phyloP scores from a whole-genome alignment of 2,329 filamentous ascomycete species.

The Fonsecaea monophora region DNA sequence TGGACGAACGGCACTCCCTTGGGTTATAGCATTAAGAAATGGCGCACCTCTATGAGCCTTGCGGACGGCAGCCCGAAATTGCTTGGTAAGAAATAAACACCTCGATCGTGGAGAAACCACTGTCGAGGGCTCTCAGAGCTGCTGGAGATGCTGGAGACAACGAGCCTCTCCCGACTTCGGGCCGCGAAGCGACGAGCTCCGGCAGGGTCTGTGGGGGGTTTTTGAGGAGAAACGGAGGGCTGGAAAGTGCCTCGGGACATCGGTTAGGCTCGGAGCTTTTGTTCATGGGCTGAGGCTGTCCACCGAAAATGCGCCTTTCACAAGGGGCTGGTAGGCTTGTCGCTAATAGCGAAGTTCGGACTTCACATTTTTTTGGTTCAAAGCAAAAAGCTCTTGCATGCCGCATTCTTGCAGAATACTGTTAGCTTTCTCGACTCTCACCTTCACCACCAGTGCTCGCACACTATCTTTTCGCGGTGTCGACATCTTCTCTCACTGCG shows the following conservation, averaged over 20 bases:
- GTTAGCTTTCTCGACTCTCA: neutral
- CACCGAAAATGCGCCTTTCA: conserved; percentile 21
- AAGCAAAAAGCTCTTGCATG: conserved; percentile 3
- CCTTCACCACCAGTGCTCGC: neutral
- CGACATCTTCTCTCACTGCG: neutral
- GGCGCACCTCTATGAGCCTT: neutral
- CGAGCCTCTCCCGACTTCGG: conserved; percentile 18
- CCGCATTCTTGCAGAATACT: neutral
- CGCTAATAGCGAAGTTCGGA: conserved; percentile 1
- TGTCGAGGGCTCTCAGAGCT: neutral
- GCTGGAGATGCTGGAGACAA: neutral
- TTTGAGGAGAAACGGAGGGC: conserved; percentile 2
- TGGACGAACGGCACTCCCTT: neutral
- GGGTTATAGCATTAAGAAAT: conserved; percentile 11
- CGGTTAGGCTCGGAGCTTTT: conserved; percentile 14
- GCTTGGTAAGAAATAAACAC: conserved; percentile 22
- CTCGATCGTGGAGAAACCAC: neutral
- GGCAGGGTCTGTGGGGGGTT: neutral
- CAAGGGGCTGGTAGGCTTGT: neutral
- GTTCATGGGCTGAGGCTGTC: conserved; percentile 1
- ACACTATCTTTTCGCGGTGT: neutral
- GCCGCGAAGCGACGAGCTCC: conserved; percentile 8
- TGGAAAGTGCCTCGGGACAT: conserved; percentile 19
- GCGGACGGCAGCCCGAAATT: conserved; percentile 16
- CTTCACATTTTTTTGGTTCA: conserved; percentile 6